These are phyloP conservation scores for Sporobolomyces roseus DNA, from an alignment of 768 basidiomycete genomes.

Conservation along the genomic window DNA sequence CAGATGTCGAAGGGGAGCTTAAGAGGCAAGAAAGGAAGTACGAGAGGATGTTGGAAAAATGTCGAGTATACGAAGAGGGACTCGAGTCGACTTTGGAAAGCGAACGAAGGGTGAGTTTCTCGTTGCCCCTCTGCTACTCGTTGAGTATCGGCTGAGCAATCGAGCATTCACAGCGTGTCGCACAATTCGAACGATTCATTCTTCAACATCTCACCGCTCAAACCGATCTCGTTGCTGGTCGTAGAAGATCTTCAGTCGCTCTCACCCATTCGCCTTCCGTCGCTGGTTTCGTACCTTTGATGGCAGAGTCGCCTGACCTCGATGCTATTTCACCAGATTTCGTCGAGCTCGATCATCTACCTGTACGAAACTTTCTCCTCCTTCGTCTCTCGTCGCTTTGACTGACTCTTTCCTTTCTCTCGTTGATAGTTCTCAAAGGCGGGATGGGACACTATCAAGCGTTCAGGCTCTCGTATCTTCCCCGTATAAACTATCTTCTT, in stretches of 20 bases:
- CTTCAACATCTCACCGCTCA: conserved; percentile 32
- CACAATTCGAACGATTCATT: conserved; percentile 42
- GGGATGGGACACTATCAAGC: conserved; percentile 28
- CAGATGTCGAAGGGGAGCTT: conserved; percentile 34
- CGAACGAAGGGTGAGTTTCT: conserved; percentile 39
- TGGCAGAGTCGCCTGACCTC: conserved; percentile 30
- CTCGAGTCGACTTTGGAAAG: conserved; percentile 26
- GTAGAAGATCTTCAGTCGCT: conserved; percentile 19
- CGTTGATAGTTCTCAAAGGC: conserved; percentile 16
- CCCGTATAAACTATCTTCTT: background rate
- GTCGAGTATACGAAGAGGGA: conserved; percentile 21
- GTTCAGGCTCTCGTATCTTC: conserved; percentile 23
- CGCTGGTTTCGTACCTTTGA: conserved; percentile 21
- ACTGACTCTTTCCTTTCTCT: background rate
- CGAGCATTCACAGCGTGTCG: too few relatives aligned
- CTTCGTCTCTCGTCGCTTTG: background rate
- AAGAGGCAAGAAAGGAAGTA: conserved; percentile 29
- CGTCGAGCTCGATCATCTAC: conserved; percentile 33
- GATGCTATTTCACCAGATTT: conserved; percentile 30
- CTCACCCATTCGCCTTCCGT: conserved; percentile 13
- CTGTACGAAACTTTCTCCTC: conserved; percentile 9
- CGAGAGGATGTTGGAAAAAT: conserved; percentile 27
- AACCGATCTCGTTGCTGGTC: conserved; percentile 16
- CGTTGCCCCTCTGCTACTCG: background rate
- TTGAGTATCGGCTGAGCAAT: too few relatives aligned